Evolutionary conservation across 2,329 filamentous ascomycete species (phyloP).

Genomic region (Dactylonectria macrodidyma): DNA sequence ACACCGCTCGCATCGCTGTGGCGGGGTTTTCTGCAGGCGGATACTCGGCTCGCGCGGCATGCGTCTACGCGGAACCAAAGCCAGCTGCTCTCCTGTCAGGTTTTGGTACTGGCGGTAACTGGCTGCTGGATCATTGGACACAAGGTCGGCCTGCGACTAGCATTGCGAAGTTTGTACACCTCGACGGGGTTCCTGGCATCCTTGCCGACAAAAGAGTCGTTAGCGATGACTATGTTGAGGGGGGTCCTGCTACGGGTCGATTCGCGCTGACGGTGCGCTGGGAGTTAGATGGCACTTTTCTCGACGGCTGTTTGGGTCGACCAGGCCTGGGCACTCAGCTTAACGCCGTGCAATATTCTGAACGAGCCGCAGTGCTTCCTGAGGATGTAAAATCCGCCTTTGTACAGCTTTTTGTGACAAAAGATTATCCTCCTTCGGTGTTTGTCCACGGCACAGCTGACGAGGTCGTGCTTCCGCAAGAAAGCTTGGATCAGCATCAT

Average conservation of each 20-base stretch:
- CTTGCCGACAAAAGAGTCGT: conserved; percentile 24
- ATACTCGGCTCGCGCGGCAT: conserved; percentile 27
- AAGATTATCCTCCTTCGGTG: conserved; percentile 24
- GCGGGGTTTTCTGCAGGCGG: conserved; percentile 22
- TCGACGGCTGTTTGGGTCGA: conserved; percentile 12
- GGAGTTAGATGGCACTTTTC: conserved; percentile 27
- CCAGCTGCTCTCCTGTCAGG: conserved; percentile 21
- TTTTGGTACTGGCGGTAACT: conserved; percentile 19
- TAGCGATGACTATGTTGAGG: conserved; percentile 15
- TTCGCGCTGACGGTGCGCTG: conserved; percentile 26
- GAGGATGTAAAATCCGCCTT: conserved; percentile 18
- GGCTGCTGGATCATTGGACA: conserved; percentile 27
- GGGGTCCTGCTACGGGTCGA: not conserved
- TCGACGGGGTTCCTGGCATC: conserved; percentile 8
- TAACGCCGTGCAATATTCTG: conserved; percentile 13
- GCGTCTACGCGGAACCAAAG: conserved; percentile 20
- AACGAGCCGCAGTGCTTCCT: conserved; percentile 15
- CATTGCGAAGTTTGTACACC: conserved; percentile 21
- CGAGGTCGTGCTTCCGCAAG: conserved; percentile 15
- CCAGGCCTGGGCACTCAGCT: conserved; percentile 24
- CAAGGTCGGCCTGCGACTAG: conserved; percentile 4
- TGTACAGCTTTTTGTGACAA: conserved; percentile 26
- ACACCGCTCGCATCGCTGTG: conserved; percentile 17
- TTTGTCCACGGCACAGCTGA: conserved; percentile 26
- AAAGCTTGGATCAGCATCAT: conserved; percentile 19